Conservation (phyloP, 2,329 filamentous ascomycete genomes). For the Aspergillus flavus region DNA sequence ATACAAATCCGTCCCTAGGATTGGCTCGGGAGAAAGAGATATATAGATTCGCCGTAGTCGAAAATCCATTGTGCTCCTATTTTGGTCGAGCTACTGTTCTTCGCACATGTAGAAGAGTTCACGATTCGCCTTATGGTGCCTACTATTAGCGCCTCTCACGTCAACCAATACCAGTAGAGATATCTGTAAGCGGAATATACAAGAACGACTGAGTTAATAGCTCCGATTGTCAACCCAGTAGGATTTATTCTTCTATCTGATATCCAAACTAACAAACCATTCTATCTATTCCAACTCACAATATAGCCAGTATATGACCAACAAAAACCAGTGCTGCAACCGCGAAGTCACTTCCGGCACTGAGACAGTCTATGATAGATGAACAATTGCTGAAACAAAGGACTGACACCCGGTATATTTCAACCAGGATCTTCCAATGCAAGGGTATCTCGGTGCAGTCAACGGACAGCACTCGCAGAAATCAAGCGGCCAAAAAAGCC, state of each 20-base stretch:
- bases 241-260: not conserved
- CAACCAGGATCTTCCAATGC: not conserved
- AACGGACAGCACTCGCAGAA: conserved; percentile 12
- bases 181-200: not conserved
- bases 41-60: conserved; percentile 34
- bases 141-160: not conserved
- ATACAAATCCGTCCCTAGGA: conserved; percentile 29
- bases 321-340: conserved; percentile 4
- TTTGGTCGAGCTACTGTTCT: not conserved
- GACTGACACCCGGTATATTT: not conserved
- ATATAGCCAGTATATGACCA: not conserved
- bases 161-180: not conserved
- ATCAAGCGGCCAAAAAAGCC: conserved; percentile 3
- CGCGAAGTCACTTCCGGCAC: conserved; percentile 1
- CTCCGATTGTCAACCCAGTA: not conserved
- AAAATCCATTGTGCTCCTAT: conserved; percentile 20
- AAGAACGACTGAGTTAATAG: not conserved
- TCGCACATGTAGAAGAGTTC: not conserved
- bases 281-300: conserved; percentile 4
- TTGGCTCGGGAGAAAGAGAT: conserved; percentile 30
- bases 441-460: conserved; percentile 15
- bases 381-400: not conserved
- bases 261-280: not conserved
- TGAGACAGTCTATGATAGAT: conserved; percentile 7
- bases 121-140: not conserved